These are phyloP conservation scores for Sugiyamaella castrensis DNA, from an alignment of 1,139 yeast species.

Conservation along the genomic window DNA sequence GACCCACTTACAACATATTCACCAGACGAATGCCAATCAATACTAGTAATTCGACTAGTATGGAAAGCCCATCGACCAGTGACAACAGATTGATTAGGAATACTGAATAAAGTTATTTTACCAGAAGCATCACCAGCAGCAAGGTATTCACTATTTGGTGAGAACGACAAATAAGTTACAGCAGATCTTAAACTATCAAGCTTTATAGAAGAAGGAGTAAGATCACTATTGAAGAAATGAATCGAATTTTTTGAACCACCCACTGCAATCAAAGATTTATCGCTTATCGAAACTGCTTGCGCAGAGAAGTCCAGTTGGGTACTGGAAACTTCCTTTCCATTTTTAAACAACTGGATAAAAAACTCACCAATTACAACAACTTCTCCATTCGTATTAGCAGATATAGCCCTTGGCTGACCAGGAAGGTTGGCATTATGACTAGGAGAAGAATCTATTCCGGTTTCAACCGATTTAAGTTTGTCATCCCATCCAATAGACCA, in stretches of 20 bases:
- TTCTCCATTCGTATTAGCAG: slow-evolving; percentile 32
- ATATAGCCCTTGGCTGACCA: slow-evolving; percentile 63
- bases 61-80: slow-evolving; percentile 97
- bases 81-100: slow-evolving; percentile 53
- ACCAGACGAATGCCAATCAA: slow-evolving; percentile 76
- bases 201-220: slow-evolving; percentile 24
- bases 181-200: slow-evolving; percentile 57
- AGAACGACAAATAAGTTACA: slow-evolving; percentile 61
- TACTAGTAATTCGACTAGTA: slow-evolving; percentile 71
- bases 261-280: slow-evolving; percentile 33
- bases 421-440: slow-evolving; percentile 20
- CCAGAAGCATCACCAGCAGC: slow-evolving; percentile 91
- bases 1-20: slow-evolving; percentile 75
- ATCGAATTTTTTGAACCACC: slow-evolving; percentile 27
- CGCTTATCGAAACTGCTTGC: slow-evolving; percentile 29
- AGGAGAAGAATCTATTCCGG: slow-evolving; percentile 31
- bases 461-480: slow-evolving; percentile 50
- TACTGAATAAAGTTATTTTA: slow-evolving; percentile 67
- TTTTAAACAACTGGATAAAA: slow-evolving; percentile 41
- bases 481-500: slow-evolving; percentile 88
- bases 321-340: slow-evolving; percentile 24
- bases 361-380: slow-evolving; percentile 51
- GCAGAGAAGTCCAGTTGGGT: slow-evolving; percentile 18
- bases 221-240: slow-evolving; percentile 20
- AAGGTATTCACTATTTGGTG: slow-evolving; percentile 63